Percentiles rank a stretch among this genome's conserved stretches.
Conservation (phyloP, 106 monocot genomes). For the Ottelia alismoides region DNA sequence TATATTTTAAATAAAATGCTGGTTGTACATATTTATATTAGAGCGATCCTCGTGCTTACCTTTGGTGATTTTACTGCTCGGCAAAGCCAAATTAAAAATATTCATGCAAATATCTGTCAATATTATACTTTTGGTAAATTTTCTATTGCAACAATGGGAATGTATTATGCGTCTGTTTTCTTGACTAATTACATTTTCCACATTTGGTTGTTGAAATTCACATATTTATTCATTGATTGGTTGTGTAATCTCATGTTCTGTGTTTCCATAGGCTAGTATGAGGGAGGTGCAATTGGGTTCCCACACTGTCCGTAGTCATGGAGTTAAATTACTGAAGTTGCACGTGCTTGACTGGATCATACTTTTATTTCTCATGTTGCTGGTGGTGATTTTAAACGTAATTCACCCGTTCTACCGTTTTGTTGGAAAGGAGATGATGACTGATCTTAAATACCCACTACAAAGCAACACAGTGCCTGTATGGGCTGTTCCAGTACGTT, state of each 20-base stretch:
- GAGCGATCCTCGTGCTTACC: no score
- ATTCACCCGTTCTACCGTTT: slow-evolving; percentile 16
- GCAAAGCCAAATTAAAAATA: no score
- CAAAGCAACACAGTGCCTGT: slow-evolving; percentile 12
- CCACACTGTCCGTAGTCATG: slow-evolving; percentile 3
- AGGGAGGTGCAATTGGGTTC: slow-evolving; percentile 11
- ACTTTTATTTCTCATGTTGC: slow-evolving; percentile 3
- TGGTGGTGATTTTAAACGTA: slow-evolving; percentile 13
- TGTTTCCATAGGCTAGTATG: slow-evolving; percentile 5
- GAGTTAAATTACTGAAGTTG: slow-evolving; percentile 3
- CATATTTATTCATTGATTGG: no score
- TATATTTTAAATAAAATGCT: no score
- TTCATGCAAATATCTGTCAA: no score
- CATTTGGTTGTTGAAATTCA: no score
- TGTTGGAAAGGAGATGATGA: slow-evolving; percentile 20
- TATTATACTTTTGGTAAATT: no score
- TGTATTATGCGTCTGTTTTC: no score
- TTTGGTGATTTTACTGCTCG: no score
- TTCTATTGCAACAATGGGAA: no score
- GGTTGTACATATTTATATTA: no score
- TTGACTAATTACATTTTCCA: no score
- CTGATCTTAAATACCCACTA: slow-evolving; percentile 16
- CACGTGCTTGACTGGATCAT: slow-evolving; percentile 19
- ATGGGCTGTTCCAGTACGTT: slow-evolving; percentile 16
- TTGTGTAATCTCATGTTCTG: neutral